Evolutionary conservation across 2,329 filamentous ascomycete species (phyloP).

Genomic region (Fusarium oligoseptatum): DNA sequence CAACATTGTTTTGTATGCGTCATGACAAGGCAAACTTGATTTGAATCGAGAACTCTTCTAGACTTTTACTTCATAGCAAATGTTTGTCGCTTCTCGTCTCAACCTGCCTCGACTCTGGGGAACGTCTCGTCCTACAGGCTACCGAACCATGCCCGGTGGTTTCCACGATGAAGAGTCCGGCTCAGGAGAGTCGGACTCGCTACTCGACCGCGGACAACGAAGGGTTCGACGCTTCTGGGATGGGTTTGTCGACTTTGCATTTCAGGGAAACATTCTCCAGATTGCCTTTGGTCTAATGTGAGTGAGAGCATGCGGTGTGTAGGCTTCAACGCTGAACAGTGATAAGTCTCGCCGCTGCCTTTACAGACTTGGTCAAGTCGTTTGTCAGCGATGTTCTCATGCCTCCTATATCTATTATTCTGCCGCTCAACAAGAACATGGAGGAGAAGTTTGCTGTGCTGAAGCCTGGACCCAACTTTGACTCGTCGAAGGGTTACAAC

Average conservation of each 20-base stretch:
- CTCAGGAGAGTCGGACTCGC: constrained; percentile 50
- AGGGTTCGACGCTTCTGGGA: constrained; percentile 67
- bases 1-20: background rate
- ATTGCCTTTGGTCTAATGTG: constrained; percentile 83
- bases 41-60: no score
- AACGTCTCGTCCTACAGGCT: constrained; percentile 21
- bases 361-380: constrained; percentile 78
- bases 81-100: constrained; percentile 19
- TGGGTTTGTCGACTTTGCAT: constrained; percentile 79
- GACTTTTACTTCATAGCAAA: background rate
- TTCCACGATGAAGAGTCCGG: constrained; percentile 54
- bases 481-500: constrained; percentile 71
- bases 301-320: constrained; percentile 39
- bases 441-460: constrained; percentile 81
- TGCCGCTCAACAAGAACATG: constrained; percentile 78
- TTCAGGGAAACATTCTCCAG: constrained; percentile 81
- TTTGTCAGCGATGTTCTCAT: constrained; percentile 79
- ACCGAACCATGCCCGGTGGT: constrained; percentile 45
- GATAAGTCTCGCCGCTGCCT: constrained; percentile 74
- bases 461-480: constrained; percentile 67
- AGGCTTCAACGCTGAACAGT: constrained; percentile 19
- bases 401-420: constrained; percentile 76
- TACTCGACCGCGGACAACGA: constrained; percentile 62
- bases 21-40: background rate
- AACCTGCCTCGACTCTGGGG: constrained; percentile 28